Evolutionary conservation across 192 early-diverging fungal genomes (phyloP), one percentile per base, ranked within the genome.

Genomic region (Entrophospora sp.): DNA sequence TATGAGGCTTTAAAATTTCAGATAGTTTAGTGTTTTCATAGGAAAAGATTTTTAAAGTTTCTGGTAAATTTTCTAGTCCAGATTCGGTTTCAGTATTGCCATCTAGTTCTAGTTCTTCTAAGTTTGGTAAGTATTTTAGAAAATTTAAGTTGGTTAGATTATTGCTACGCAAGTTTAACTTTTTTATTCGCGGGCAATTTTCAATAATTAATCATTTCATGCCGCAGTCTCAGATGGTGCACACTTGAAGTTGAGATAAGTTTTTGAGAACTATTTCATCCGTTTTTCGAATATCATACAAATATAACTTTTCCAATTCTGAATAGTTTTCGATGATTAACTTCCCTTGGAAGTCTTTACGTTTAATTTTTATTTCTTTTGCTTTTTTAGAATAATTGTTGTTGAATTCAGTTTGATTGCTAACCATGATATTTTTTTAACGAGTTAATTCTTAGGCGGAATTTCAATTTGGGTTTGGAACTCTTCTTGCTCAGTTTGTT

Each of bases 61-160:
- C n/a, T n/a, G n/a, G n/a, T n/a, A n/a, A n/a, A n/a, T n/a, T n/a
- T n/a, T n/a, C n/a, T n/a, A n/a, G n/a, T n/a, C n/a, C n/a, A n/a
- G n/a, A n/a, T n/a, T 5, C 7, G 6, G 18, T 8, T 57, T 57
- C 34, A 57, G 55, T 57, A 25, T 57, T 57, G 14, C 28, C 28
- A 57, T 57, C 34, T 35, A 57, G 2, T 57, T 57, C 55, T 57
- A 57, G n/a, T 34, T 57, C 31, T 30, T 57, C 55, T 30, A 57
- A 57, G 22, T 34, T 57, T 35, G 28, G 28, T 57, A 57, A 35
- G 14, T 57, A 4, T 36, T 1, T n/a, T 36, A 58, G 18, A 36
- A 58, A 58, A 14, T 18, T 18, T 36, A 20, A 36, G 24, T n/a
- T 37, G 35, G 31, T 58, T 14, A 58, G 30, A 16, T 4, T 5